phyloP scores from a whole-genome alignment of 2,329 filamentous ascomycete genomes.

The Aspergillus phoenicis region DNA sequence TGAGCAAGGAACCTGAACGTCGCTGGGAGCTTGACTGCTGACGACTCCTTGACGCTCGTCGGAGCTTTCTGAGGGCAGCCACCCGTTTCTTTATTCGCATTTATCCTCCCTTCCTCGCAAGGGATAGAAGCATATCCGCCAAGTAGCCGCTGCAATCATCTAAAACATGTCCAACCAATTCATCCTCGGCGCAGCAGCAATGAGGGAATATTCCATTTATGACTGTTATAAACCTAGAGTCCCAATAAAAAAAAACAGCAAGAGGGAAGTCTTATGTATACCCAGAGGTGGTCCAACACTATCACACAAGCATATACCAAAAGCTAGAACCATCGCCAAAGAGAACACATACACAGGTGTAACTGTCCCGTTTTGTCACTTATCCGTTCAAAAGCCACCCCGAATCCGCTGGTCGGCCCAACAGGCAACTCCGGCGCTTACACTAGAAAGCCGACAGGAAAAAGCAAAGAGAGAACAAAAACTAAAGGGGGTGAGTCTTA shows the following conservation, averaged over 20 bases:
- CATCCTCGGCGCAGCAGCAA: neutral
- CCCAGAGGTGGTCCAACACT: neutral
- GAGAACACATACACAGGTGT: neutral
- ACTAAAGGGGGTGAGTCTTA: neutral
- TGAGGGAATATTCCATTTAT: conserved; percentile 6
- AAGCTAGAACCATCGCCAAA: neutral
- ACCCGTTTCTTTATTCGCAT: neutral
- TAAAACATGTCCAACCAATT: conserved; percentile 1
- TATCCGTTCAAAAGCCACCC: neutral
- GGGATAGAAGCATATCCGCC: neutral
- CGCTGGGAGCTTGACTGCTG: neutral
- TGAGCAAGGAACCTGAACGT: neutral
- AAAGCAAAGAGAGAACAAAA: neutral
- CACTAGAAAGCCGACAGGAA: neutral
- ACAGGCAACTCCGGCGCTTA: conserved; percentile 1
- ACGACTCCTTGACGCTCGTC: neutral
- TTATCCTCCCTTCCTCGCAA: neutral
- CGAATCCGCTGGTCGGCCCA: neutral
- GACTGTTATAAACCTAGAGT: neutral
- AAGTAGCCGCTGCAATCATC: neutral
- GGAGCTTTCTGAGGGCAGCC: neutral
- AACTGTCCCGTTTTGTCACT: neutral
- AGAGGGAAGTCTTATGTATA: neutral
- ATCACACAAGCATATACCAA: neutral
- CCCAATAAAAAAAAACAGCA: neutral